Percentiles rank a stretch among this genome's conserved stretches.
Conservation (phyloP, 208 protist genomes). For the Trypanosoma lewisi region DNA sequence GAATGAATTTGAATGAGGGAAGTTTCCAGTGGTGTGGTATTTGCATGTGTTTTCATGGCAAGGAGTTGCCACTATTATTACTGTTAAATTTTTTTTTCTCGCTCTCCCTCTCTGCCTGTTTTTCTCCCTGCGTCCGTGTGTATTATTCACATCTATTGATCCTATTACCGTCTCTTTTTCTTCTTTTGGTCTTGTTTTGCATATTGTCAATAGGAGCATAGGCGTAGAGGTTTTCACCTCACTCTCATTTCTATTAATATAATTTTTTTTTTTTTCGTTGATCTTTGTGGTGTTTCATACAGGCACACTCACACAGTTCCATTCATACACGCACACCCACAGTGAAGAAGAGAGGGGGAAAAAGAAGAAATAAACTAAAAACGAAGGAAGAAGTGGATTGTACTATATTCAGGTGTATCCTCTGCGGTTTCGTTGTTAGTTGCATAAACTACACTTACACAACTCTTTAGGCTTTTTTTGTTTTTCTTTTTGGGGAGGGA, state of each 20-base stretch:
- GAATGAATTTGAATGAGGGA: conserved; percentile 52
- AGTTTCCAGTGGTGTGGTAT: neutral
- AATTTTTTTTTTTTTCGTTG: conserved; percentile 18
- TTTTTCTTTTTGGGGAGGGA: too few species aligned
- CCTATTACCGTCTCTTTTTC: neutral
- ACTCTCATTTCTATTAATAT: neutral
- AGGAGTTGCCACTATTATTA: neutral
- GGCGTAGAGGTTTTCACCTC: conserved; percentile 8
- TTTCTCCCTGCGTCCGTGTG: too few species aligned
- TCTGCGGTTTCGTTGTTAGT: too few species aligned
- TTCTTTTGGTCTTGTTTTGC: neutral
- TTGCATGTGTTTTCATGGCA: neutral
- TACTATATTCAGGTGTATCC: too few species aligned
- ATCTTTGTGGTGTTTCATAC: conserved; percentile 1
- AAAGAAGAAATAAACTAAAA: neutral
- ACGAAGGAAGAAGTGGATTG: neutral
- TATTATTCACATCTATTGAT: too few species aligned
- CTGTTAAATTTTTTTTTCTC: neutral
- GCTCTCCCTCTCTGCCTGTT: neutral
- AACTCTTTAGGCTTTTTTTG: too few species aligned
- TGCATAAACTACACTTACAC: too few species aligned
- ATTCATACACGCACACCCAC: neutral
- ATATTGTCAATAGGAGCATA: neutral
- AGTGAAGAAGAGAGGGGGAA: neutral
- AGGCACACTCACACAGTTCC: neutral